phyloP scores from a whole-genome alignment of 495 filamentous ascomycete species.

The Hyaloscypha hepaticicola region DNA sequence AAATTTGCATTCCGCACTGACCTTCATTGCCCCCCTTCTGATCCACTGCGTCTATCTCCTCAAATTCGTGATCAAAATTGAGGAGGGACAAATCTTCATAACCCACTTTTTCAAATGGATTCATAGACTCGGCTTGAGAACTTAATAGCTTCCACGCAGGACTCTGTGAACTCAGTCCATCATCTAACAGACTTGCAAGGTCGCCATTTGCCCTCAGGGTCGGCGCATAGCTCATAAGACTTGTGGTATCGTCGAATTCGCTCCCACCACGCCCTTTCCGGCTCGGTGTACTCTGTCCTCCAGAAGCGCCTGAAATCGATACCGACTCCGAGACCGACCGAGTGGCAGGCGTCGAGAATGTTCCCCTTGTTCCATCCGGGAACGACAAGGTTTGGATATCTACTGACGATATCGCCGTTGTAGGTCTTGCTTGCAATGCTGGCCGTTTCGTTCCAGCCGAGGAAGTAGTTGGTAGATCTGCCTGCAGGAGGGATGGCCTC shows the following conservation, averaged over 20 bases:
- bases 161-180: slow-evolving; percentile 56
- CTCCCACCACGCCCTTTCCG: slow-evolving; percentile 42
- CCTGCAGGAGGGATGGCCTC: slow-evolving; percentile 48
- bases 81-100: slow-evolving; percentile 52
- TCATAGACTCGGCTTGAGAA: slow-evolving; percentile 54
- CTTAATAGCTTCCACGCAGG: slow-evolving; percentile 60
- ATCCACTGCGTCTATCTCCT: slow-evolving; percentile 66
- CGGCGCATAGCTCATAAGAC: slow-evolving; percentile 78
- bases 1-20: slow-evolving; percentile 32
- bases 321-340: slow-evolving; percentile 25
- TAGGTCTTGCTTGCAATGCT: slow-evolving; percentile 67
- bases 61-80: slow-evolving; percentile 75
- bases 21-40: slow-evolving; percentile 63
- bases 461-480: slow-evolving; percentile 22
- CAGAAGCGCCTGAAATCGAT: slow-evolving; percentile 24
- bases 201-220: slow-evolving; percentile 72
- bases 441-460: slow-evolving; percentile 35
- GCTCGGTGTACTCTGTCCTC: slow-evolving; percentile 23
- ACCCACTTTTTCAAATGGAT: slow-evolving; percentile 53
- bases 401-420: slow-evolving; percentile 76
- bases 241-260: slow-evolving; percentile 76
- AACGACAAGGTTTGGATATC: slow-evolving; percentile 74
- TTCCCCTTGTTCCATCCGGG: slow-evolving; percentile 62
- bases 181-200: slow-evolving; percentile 78
- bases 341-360: slow-evolving; percentile 48